Conservation (phyloP, 176 grass and related monocot genomes). For the Alloteropsis semialata region DNA sequence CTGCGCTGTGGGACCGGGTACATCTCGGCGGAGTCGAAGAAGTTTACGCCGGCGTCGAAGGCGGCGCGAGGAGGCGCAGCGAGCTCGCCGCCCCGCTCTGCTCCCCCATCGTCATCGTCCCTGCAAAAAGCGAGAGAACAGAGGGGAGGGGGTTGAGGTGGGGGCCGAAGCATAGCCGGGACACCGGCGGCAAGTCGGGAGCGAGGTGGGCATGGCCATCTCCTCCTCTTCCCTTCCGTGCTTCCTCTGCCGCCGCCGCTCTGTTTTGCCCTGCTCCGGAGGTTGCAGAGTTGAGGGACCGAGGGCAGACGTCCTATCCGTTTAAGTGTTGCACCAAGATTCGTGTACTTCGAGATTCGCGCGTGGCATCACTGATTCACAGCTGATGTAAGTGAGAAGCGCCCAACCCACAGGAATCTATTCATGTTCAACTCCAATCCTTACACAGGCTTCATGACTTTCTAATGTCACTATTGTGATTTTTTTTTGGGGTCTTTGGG, state of each 20-base stretch:
- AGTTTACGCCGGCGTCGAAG: constrained; percentile 74
- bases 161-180: constrained; percentile 74
- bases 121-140: constrained; percentile 23
- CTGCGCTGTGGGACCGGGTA: too few species aligned
- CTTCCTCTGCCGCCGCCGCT: not conserved
- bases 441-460: too few species aligned
- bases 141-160: not conserved
- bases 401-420: too few species aligned
- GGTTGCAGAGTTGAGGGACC: not conserved
- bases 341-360: too few species aligned
- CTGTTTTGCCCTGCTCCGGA: not conserved
- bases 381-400: too few species aligned
- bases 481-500: too few species aligned
- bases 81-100: constrained; percentile 54
- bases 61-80: too few species aligned
- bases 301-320: not conserved
- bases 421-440: too few species aligned
- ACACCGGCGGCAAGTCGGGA: constrained; percentile 58
- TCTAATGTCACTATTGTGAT: too few species aligned
- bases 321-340: not conserved
- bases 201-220: constrained; percentile 62
- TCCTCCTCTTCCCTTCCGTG: not conserved
- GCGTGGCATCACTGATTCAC: too few species aligned
- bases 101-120: constrained; percentile 85
- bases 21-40: constrained; percentile 77